Conservation (phyloP, 306 rosid species). For the Citrullus mucosospermus region DNA sequence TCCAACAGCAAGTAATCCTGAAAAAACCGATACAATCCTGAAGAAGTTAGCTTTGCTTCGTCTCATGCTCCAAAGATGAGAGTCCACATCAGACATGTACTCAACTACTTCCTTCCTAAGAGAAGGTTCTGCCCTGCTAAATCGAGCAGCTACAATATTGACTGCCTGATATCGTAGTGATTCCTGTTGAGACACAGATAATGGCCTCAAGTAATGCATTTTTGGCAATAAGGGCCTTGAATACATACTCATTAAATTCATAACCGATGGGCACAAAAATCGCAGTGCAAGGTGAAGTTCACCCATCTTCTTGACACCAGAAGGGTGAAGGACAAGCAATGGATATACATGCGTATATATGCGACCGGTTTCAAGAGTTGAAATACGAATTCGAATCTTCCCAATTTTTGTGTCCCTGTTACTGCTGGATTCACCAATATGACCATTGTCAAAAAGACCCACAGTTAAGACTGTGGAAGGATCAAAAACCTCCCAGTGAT, state of each 20-base stretch:
- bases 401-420: conserved; percentile 48
- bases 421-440: conserved; percentile 37
- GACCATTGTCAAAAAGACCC: conserved; percentile 71
- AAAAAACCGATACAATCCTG: conserved; percentile 42
- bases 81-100: conserved; percentile 70
- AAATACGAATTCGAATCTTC: conserved; percentile 79
- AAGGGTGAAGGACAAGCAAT: conserved; percentile 47
- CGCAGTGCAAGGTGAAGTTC: conserved; percentile 86
- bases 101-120: conserved; percentile 70
- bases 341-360: conserved; percentile 76
- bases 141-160: conserved; percentile 54
- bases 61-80: conserved; percentile 92
- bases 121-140: conserved; percentile 76
- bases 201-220: conserved; percentile 75
- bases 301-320: conserved; percentile 87
- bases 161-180: conserved; percentile 54
- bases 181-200: conserved; percentile 63
- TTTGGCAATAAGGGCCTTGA: conserved; percentile 75
- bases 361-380: conserved; percentile 69
- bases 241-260: conserved; percentile 47
- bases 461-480: conserved; percentile 80
- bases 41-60: conserved; percentile 91
- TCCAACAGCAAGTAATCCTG: conserved; percentile 34
- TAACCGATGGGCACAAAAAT: conserved; percentile 51
- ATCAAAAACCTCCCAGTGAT: conserved; percentile 91